phyloP scores from a whole-genome alignment of 768 basidiomycete species.

The Butyriboletus loyo region DNA sequence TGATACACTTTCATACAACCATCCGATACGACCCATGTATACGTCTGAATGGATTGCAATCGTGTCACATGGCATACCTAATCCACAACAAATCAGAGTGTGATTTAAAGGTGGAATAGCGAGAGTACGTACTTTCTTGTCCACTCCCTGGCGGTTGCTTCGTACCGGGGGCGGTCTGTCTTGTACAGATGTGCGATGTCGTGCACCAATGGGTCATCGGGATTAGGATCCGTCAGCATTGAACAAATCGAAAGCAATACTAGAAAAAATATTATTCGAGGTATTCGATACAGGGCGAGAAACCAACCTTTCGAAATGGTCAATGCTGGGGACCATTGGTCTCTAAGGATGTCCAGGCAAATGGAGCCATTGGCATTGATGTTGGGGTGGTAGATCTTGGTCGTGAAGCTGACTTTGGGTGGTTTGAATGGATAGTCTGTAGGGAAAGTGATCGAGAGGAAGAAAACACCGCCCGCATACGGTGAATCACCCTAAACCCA shows the following conservation, averaged over 20 bases:
- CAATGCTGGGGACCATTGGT: slow-evolving; percentile 98
- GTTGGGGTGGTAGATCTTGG: slow-evolving; percentile 99
- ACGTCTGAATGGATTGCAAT: slow-evolving; percentile 21
- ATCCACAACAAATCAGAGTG: neutral
- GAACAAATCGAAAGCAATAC: slow-evolving; percentile 98
- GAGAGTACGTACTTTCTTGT: slow-evolving; percentile 85
- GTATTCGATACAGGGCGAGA: neutral
- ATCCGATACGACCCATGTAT: slow-evolving; percentile 30
- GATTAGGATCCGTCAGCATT: slow-evolving; percentile 99
- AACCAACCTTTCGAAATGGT: slow-evolving; percentile 94
- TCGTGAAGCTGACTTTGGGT: slow-evolving; percentile 99
- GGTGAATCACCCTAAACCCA: slow-evolving; percentile 85
- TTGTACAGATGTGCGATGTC: slow-evolving; percentile 99
- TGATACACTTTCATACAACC: slow-evolving; percentile 33
- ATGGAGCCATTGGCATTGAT: slow-evolving; percentile 99
- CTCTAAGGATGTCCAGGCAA: slow-evolving; percentile 96
- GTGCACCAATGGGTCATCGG: slow-evolving; percentile 97
- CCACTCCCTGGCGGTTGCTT: slow-evolving; percentile 98
- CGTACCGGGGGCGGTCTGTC: slow-evolving; percentile 96
- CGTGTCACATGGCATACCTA: slow-evolving; percentile 54
- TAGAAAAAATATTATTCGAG: slow-evolving; percentile 28
- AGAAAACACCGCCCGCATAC: slow-evolving; percentile 98
- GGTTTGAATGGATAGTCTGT: slow-evolving; percentile 99
- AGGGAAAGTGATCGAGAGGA: slow-evolving; percentile 91
- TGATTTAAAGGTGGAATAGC: neutral